Evolutionary conservation across 495 filamentous ascomycete species (phyloP).

Genomic region (Collariella sp.): DNA sequence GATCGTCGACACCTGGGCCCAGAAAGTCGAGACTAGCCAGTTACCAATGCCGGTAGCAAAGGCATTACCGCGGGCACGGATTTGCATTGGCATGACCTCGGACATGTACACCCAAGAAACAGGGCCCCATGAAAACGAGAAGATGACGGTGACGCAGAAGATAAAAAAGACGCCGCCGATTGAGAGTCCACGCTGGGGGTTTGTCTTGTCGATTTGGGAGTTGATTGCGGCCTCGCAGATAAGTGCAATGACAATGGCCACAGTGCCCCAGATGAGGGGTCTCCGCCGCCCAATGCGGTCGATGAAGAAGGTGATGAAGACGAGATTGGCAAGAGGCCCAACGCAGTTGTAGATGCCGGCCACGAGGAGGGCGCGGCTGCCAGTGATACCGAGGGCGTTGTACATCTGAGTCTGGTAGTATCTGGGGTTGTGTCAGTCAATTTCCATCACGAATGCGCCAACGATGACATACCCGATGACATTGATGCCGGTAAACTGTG

Average conservation of each 20-base stretch:
- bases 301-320: constrained; percentile 42
- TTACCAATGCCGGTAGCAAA: constrained; percentile 42
- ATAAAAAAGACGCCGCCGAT: constrained; percentile 44
- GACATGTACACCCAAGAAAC: constrained; percentile 44
- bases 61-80: constrained; percentile 41
- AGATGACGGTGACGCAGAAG: constrained; percentile 41
- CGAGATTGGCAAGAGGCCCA: constrained; percentile 31
- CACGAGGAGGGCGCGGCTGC: constrained; percentile 43
- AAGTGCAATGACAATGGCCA: constrained; percentile 34
- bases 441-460: not conserved
- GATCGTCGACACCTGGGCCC: constrained; percentile 43
- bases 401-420: constrained; percentile 54
- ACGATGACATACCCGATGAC: constrained; percentile 40
- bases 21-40: constrained; percentile 44
- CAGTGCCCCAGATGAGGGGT: constrained; percentile 36
- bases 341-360: constrained; percentile 54
- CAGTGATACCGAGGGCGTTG: constrained; percentile 47
- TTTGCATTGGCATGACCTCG: constrained; percentile 46
- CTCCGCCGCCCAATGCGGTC: constrained; percentile 41
- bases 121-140: constrained; percentile 41
- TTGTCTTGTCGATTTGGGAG: constrained; percentile 31
- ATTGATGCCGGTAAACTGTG: constrained; percentile 43
- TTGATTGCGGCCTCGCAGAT: constrained; percentile 38
- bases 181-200: constrained; percentile 27
- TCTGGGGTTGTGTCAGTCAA: not conserved